phyloP scores from a whole-genome alignment of 148 eudicot species.

The Rhododendron vialii region DNA sequence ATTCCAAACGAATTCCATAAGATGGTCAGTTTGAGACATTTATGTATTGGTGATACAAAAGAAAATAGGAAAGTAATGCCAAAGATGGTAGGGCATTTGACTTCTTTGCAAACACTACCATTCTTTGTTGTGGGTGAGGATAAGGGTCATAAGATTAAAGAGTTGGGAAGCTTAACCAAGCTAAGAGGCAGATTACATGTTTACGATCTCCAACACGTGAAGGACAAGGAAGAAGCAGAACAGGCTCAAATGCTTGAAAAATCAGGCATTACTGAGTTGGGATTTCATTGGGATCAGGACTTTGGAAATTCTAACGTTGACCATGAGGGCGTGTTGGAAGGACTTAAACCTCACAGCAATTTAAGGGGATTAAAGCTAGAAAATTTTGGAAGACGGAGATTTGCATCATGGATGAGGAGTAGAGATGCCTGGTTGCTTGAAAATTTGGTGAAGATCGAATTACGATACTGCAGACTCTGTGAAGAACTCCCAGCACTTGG shows the following conservation, averaged over 20 bases:
- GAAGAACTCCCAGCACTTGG: too few relatives aligned
- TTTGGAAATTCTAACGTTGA: not conserved
- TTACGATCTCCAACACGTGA: not conserved
- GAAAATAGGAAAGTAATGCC: not conserved
- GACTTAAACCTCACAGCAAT: not conserved
- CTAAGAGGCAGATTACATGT: not conserved
- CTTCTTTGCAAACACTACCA: not conserved
- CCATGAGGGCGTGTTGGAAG: not conserved
- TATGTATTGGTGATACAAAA: not conserved
- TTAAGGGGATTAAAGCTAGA: not conserved
- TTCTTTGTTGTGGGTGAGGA: not conserved
- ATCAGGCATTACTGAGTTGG: not conserved
- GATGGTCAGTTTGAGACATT: slow-evolving; percentile 8
- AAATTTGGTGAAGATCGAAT: not conserved
- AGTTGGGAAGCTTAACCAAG: not conserved
- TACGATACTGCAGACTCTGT: not conserved
- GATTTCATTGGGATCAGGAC: not conserved
- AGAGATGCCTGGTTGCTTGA: not conserved
- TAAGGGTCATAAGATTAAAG: not conserved
- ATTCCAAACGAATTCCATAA: not conserved
- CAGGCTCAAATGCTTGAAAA: not conserved
- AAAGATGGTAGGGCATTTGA: not conserved
- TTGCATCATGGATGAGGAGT: not conserved
- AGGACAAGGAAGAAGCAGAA: not conserved
- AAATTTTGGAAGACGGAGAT: not conserved